A percentile compares a stretch with the other conserved stretches of the same genome.
Evolutionary conservation across 306 rosid genomes (phyloP).

Genomic region (Fragaria iinumae): DNA sequence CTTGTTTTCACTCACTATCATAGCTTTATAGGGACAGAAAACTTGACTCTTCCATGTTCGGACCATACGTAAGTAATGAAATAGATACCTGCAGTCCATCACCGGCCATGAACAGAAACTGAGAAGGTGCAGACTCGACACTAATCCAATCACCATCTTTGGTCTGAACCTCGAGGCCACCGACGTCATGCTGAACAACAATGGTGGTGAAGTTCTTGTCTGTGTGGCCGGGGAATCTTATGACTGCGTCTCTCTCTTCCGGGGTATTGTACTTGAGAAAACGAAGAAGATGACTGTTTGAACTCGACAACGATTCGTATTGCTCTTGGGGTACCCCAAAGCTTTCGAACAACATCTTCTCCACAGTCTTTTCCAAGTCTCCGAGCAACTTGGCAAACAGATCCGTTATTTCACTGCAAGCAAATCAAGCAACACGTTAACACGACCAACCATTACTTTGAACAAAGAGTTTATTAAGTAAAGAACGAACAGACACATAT

Average conservation of each 20-base stretch:
- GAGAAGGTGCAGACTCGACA: background rate
- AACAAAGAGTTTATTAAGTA: background rate
- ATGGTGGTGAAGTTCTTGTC: conserved; percentile 13
- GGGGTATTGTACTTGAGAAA: conserved; percentile 4
- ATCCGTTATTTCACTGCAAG: background rate
- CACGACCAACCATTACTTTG: background rate
- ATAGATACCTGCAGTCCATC: conserved; percentile 8
- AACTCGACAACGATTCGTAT: background rate
- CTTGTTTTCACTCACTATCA: too few relatives aligned
- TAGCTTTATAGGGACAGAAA: too few relatives aligned
- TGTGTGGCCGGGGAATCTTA: conserved; percentile 9
- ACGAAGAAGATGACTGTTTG: conserved; percentile 15
- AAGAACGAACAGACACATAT: too few relatives aligned
- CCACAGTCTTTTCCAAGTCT: background rate
- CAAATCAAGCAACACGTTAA: background rate
- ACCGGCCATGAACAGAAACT: background rate
- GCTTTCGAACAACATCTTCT: background rate
- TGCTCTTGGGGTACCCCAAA: background rate
- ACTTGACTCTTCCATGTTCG: too few relatives aligned
- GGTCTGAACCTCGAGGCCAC: conserved; percentile 8
- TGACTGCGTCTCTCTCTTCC: background rate
- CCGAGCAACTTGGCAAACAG: background rate
- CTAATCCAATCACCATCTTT: conserved; percentile 6
- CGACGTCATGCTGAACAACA: conserved; percentile 1
- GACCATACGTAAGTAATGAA: too few relatives aligned